phyloP scores from a whole-genome alignment of 2,329 filamentous ascomycete genomes.

The Aspergillus puulaauensis region DNA sequence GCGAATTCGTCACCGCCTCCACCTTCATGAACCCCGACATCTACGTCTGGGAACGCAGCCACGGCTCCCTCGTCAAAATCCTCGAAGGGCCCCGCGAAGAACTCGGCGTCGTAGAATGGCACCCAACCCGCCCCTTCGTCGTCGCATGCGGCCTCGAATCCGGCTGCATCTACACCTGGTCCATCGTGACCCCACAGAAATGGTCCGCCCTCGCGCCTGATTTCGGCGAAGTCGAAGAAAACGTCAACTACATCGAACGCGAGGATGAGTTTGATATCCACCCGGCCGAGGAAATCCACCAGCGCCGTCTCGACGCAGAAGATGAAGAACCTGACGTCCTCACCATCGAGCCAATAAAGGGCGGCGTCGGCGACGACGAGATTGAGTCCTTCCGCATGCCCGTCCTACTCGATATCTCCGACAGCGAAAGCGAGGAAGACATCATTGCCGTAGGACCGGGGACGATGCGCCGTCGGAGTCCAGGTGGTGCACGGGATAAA shows the following conservation, averaged over 20 bases:
- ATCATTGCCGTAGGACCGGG: conserved; percentile 67
- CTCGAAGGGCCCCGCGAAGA: conserved; percentile 96
- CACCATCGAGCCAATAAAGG: conserved; percentile 68
- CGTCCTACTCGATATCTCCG: conserved; percentile 85
- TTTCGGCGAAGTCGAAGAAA: conserved; percentile 96
- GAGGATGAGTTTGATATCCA: conserved; percentile 99
- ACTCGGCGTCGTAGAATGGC: conserved; percentile 95
- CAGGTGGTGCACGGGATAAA: conserved; percentile 69
- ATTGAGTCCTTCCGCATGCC: conserved; percentile 80
- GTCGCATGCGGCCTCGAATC: conserved; percentile 91
- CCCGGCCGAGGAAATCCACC: conserved; percentile 89
- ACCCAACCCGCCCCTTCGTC: conserved; percentile 81
- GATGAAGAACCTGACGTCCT: conserved; percentile 93
- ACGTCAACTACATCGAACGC: conserved; percentile 90
- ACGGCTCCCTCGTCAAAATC: conserved; percentile 93
- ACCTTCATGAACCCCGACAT: conserved; percentile 99
- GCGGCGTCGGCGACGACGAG: conserved; percentile 57
- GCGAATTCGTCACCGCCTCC: conserved; percentile 93
- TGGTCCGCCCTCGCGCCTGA: conserved; percentile 97
- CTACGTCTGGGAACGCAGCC: conserved; percentile 94
- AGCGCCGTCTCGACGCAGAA: conserved; percentile 83
- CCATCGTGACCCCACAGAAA: conserved; percentile 88
- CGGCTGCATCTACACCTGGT: conserved; percentile 93
- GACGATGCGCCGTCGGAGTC: conserved; percentile 83
- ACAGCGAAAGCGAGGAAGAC: conserved; percentile 95